Evolutionary conservation across 208 protist species (phyloP).

Genomic region (Wallacemonas sp.): DNA sequence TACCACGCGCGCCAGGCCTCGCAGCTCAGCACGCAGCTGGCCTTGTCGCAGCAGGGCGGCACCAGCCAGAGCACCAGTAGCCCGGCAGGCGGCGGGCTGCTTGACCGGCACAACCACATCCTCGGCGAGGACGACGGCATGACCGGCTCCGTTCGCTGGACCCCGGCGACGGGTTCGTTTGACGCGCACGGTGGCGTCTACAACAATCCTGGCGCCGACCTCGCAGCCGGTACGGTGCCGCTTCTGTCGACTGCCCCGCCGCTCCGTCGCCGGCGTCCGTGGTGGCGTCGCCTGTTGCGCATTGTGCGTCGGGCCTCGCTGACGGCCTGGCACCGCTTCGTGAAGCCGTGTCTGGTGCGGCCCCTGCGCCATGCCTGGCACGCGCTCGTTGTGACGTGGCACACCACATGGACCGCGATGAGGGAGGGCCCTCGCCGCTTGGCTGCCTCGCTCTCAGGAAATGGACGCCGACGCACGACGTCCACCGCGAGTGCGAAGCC

Average conservation of each 20-base stretch:
- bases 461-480: neutral
- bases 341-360: neutral
- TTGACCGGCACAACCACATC: neutral
- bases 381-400: neutral
- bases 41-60: neutral
- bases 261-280: neutral
- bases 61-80: neutral
- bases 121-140: neutral
- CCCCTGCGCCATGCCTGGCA: no score
- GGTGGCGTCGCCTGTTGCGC: constrained; percentile 1
- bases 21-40: neutral
- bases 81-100: neutral
- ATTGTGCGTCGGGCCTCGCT: neutral
- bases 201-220: no score
- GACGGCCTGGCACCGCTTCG: neutral
- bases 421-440: neutral
- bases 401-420: no score
- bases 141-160: neutral
- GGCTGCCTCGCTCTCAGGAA: neutral
- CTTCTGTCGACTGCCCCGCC: no score
- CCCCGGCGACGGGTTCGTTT: neutral
- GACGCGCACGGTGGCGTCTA: neutral
- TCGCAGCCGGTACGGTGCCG: no score
- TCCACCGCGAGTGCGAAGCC: neutral
- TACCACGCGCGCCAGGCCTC: neutral